These are phyloP conservation scores for Rhodamnia rubescens DNA, from an alignment of 345 rosid species.

Conservation along the genomic window DNA sequence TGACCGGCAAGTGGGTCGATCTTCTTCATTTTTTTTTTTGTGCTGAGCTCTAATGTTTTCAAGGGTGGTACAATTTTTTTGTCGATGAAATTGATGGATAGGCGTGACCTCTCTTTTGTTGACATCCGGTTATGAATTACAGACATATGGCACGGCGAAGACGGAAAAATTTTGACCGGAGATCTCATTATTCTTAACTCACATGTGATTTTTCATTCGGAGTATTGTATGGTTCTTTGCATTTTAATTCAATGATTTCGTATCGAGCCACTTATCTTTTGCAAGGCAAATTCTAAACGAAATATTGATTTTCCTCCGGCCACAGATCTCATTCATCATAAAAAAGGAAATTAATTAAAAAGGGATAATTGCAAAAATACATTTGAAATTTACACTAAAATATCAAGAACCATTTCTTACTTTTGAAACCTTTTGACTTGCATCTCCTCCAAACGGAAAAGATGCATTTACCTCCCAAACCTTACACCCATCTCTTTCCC, in stretches of 20 bases:
- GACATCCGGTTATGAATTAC: neutral
- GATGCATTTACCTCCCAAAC: neutral
- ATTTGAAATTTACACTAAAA: neutral
- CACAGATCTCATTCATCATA: neutral
- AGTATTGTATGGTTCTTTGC: neutral
- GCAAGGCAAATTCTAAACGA: accelerated
- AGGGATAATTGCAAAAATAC: neutral
- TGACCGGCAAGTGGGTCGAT: conserved; percentile 2
- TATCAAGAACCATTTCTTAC: neutral
- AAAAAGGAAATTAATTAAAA: neutral
- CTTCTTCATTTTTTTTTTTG: neutral
- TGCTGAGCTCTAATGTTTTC: neutral
- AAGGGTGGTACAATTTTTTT: neutral
- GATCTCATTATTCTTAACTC: no score
- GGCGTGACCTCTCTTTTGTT: neutral
- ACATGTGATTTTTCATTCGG: neutral
- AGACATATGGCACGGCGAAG: no score
- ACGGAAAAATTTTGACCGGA: no score
- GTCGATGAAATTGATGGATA: neutral
- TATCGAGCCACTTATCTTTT: neutral
- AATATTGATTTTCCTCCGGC: neutral
- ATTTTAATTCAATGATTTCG: neutral
- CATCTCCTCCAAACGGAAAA: neutral
- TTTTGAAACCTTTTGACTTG: neutral
- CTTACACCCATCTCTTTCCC: neutral